Evolutionary conservation across 768 basidiomycete species (phyloP).

Genomic region (Rubroboletus pulcherrimus): DNA sequence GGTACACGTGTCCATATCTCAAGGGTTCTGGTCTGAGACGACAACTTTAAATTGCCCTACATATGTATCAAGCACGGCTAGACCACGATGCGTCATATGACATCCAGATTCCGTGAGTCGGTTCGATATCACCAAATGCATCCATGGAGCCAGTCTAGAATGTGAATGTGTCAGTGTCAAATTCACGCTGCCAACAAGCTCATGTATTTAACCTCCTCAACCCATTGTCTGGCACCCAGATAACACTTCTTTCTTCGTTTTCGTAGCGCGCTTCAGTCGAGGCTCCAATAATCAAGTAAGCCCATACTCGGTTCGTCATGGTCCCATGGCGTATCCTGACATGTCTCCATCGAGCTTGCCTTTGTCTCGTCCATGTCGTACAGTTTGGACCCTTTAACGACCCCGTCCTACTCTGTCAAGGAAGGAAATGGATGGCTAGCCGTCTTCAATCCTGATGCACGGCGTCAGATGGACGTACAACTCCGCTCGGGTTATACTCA

Average conservation of each 20-base stretch:
- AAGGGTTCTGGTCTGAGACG: background rate
- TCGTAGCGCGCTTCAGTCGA: background rate
- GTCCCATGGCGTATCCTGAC: conserved; percentile 4
- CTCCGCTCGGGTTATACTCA: conserved; percentile 73
- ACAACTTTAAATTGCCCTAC: conserved; percentile 3
- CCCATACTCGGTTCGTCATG: background rate
- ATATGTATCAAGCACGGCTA: background rate
- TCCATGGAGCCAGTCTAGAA: conserved; percentile 11
- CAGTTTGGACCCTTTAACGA: conserved; percentile 27
- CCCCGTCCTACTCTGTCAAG: conserved; percentile 33
- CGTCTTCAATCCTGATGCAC: conserved; percentile 48
- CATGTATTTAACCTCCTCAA: background rate
- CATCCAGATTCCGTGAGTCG: background rate
- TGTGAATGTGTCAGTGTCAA: conserved; percentile 2
- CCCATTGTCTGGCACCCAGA: background rate
- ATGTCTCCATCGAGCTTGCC: background rate
- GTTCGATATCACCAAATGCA: conserved; percentile 12
- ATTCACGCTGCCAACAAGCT: background rate
- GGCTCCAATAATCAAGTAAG: conserved; percentile 3
- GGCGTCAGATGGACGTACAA: conserved; percentile 48
- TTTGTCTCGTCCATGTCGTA: conserved; percentile 17
- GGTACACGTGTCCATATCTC: background rate
- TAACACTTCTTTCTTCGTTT: background rate
- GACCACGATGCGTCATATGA: background rate
- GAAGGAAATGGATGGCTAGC: conserved; percentile 53